Percentiles rank a stretch among this genome's conserved stretches.
Evolutionary conservation across 805 yeast species (phyloP).

Genomic region (Diddensiella transvaalensis): DNA sequence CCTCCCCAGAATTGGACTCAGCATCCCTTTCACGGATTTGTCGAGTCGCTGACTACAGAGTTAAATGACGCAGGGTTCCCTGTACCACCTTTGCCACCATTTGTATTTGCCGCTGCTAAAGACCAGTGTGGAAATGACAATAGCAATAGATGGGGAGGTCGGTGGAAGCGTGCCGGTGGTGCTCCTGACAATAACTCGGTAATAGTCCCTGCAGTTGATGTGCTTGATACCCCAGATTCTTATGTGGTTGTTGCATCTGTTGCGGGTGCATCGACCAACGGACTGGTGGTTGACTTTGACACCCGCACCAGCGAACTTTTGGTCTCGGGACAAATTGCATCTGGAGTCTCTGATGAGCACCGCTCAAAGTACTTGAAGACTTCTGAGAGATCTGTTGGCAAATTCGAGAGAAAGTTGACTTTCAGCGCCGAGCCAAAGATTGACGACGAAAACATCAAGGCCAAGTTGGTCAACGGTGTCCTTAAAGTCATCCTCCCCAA

Average conservation of each 20-base stretch:
- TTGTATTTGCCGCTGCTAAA: not conserved
- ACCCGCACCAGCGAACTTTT: slow-evolving; percentile 53
- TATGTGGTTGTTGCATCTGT: slow-evolving; percentile 50
- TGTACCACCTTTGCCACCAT: not conserved
- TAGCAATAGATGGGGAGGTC: slow-evolving; percentile 8
- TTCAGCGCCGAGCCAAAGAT: slow-evolving; percentile 53
- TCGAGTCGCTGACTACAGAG: not conserved
- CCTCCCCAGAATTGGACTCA: not conserved
- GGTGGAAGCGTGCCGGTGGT: no score
- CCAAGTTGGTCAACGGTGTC: slow-evolving; percentile 52
- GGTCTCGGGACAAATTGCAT: slow-evolving; percentile 40
- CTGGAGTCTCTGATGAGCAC: slow-evolving; percentile 34
- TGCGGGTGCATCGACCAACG: slow-evolving; percentile 56
- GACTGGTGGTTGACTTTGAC: slow-evolving; percentile 55
- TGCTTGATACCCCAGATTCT: slow-evolving; percentile 47
- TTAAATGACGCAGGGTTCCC: not conserved
- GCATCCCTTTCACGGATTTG: not conserved
- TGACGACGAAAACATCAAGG: slow-evolving; percentile 51
- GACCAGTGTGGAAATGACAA: not conserved
- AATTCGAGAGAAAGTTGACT: slow-evolving; percentile 53
- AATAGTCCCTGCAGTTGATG: slow-evolving; percentile 56
- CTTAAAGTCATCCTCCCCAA: slow-evolving; percentile 53
- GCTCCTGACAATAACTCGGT: not conserved
- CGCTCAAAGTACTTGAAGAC: slow-evolving; percentile 41
- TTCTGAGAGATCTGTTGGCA: slow-evolving; percentile 54